These are phyloP conservation scores for Cladosporium sphaerospermum DNA, from an alignment of 2,329 filamentous ascomycete species.

Conservation along the genomic window DNA sequence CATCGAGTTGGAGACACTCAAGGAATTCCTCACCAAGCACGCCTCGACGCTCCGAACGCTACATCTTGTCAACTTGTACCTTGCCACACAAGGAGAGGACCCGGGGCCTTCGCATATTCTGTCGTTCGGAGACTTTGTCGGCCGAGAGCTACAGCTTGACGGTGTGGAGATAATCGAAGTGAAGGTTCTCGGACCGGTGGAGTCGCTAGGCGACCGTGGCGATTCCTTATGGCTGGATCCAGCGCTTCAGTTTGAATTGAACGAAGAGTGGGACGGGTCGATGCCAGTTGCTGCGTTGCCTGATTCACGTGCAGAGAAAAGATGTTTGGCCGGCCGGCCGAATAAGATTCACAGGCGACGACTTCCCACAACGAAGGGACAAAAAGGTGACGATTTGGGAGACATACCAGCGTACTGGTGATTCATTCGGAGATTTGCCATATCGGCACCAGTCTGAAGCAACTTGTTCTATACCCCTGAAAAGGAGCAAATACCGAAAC, in stretches of 20 bases:
- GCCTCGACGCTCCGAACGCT: neutral
- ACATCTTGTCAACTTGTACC: constrained; percentile 5
- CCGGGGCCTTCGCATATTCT: neutral
- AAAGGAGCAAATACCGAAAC: too few relatives aligned
- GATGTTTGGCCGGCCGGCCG: neutral
- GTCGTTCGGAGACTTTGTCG: neutral
- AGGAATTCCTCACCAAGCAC: neutral
- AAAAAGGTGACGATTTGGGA: constrained; percentile 1
- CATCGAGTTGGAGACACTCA: neutral
- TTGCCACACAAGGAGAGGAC: neutral
- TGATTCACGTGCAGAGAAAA: neutral
- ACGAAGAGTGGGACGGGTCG: neutral
- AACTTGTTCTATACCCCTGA: too few relatives aligned
- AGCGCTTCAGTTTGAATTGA: neutral
- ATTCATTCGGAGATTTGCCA: neutral
- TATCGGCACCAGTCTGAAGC: too few relatives aligned
- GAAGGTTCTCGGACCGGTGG: neutral
- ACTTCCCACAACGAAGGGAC: neutral
- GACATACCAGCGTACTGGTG: constrained; percentile 3
- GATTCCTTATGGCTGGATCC: too few relatives aligned
- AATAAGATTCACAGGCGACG: constrained; percentile 3
- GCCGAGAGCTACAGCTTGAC: neutral
- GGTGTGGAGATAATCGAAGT: constrained; percentile 1
- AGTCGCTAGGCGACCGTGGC: neutral
- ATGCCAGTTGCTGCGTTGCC: neutral